Base-by-base conservation (phyloP, 495 filamentous ascomycete species). In the Xylaria curta region DNA sequence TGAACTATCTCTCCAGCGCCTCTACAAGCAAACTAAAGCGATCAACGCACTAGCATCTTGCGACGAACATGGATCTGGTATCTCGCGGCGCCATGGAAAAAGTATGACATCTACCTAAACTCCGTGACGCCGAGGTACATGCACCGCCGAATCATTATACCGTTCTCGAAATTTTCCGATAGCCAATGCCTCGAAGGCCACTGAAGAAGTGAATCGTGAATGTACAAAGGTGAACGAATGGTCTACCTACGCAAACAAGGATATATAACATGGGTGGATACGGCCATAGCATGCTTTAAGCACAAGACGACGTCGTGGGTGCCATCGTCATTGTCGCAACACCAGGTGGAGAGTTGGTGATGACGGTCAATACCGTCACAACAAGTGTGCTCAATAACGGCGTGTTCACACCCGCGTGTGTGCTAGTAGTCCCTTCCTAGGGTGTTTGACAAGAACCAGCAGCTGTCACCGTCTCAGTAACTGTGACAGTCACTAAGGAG, bases 381-480 rank as follows among this genome's bases (percentile, higher is more conserved):
- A 70, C 71, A 4, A 72, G 19, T 28, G 72, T 72, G 51, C 64
- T 73, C 40, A 69, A 73, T 42, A 71, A 70, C 63, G 44, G 67
- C 42, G 51, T 66, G 53, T 51, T 56, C n/a, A 53, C 73, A 31
- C 53, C 44, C 38, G 61, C 44, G 53, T 38, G 54, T 26, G 59
- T 72, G 67, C 70, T 60, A 64, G 72, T 38, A 21, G 19, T 64
- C 70, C 66, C 65, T 63, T 73, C 54, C 75, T 74, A 76, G 51
- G 77, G 64, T 58, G 68, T 72, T 61, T 74, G 75, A 53, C 77
- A 79, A 9, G 53, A 54, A 28, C 68, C 77, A 31, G 49, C 13
- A 49, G 70, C 75, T 15, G 73, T 76, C 2, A 79, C 70, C n/a
- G 77, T 79, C 44, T 71, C 40, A 42, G 77, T 79, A 46, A 79